Base-by-base conservation (phyloP, 2,329 filamentous ascomycete genomes). In the Calonectria fujianensis region DNA sequence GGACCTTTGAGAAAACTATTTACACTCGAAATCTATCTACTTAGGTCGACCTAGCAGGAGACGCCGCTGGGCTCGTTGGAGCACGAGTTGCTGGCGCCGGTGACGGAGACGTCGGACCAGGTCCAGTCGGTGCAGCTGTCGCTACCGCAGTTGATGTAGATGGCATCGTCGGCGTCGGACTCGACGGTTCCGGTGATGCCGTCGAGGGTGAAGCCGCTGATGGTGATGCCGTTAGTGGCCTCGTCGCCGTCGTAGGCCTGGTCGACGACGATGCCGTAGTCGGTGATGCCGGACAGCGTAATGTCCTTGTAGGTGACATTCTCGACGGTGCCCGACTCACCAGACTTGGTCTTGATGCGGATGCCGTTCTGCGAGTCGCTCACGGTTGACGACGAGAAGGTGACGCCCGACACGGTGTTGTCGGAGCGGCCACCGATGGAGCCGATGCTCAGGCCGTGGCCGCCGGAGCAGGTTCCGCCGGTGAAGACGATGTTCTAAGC, bases 261-360 rank as follows among this genome's bases (percentile, higher is more conserved):
- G 65, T 73, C 71, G 10, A 73, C 71, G n/a, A 69, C 24, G 18
- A 73, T 73, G 31, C 71, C 71, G 57, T 73, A 73, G 57, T 73
- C 65, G 48, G 65, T 50, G 48, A 73, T 73, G n/a, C 57, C 59
- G 3, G 71, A 73, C 7, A 73, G 71, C 16, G 66, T 69, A 2
- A 73, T 73, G 48, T 73, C 71, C 71, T 73, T 73, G 71, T 73
- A 73, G 11, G 71, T 73, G 37, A 73, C 66, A 14, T 69, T 45
- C 11, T 48, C 41, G 31, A 73, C 71, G 8, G 50, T 35, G 7
- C 71, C 71, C 9, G 71, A 35, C 14, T 69, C 39, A 9, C 66
- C 71, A 6, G 66, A 41, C 48, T 69, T 73, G 39, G 71, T 66
- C 71, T 73, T 73, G 71, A 73, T 73, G 18, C 71, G 66, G 9